These are phyloP conservation scores for Pyrenopolyporus hunteri DNA, from an alignment of 495 filamentous ascomycete species.

Conservation along the genomic window DNA sequence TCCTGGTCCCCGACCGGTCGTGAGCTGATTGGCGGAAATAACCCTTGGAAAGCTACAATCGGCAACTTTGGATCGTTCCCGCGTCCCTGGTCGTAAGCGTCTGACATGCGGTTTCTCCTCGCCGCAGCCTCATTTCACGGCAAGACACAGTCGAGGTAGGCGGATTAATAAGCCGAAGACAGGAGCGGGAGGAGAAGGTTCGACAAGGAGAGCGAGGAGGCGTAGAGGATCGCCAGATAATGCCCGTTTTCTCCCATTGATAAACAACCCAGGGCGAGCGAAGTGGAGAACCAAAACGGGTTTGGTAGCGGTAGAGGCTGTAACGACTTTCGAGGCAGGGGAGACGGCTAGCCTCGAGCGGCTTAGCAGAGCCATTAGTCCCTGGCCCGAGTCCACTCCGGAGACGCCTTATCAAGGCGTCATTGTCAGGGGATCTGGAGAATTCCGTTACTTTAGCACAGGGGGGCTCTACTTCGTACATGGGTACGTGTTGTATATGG, in stretches of 20 bases:
- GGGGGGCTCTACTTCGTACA: too few relatives aligned
- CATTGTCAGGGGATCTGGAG: slow-evolving; percentile 5
- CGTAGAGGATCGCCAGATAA: background rate
- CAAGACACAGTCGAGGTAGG: too few relatives aligned
- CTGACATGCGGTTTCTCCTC: background rate
- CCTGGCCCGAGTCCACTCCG: background rate
- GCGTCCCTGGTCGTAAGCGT: slow-evolving; percentile 1
- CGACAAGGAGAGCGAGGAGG: background rate
- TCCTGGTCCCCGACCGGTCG: slow-evolving; percentile 2
- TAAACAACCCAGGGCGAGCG: slow-evolving; percentile 14
- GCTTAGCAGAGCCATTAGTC: slow-evolving; percentile 16
- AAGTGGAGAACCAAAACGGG: slow-evolving; percentile 25
- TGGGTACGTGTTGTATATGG: too few relatives aligned
- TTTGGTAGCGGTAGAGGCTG: slow-evolving; percentile 19
- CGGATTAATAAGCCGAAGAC: background rate
- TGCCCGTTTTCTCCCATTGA: background rate
- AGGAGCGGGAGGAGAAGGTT: background rate
- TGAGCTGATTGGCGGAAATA: slow-evolving; percentile 17
- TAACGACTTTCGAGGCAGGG: slow-evolving; percentile 11
- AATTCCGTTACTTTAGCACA: too few relatives aligned
- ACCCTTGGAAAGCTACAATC: slow-evolving; percentile 8
- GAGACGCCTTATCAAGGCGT: slow-evolving; percentile 5
- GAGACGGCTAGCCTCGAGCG: slow-evolving; percentile 25
- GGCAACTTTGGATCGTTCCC: slow-evolving; percentile 9
- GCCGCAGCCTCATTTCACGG: background rate